Conservation (phyloP, 1,284 basidiomycete genomes). For the Jaminaea rosea region DNA sequence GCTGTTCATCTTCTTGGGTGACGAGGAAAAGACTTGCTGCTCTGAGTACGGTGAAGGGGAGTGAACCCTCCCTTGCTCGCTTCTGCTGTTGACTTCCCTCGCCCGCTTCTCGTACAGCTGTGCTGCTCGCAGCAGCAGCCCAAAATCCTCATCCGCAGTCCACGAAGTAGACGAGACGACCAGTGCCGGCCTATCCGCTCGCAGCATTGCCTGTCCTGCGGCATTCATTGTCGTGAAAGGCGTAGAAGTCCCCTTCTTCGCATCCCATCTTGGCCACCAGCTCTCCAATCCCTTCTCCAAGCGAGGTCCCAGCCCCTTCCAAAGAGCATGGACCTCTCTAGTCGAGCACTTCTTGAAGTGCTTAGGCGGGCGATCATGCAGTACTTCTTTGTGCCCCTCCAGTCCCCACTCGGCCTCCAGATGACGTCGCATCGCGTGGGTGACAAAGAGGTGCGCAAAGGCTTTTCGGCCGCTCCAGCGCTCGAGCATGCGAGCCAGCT, state of each 20-base stretch:
- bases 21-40: too few species aligned
- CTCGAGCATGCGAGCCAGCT: constrained; percentile 49
- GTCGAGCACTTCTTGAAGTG: constrained; percentile 9
- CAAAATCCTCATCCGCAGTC: constrained; percentile 96
- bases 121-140: constrained; percentile 54
- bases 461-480: constrained; percentile 51
- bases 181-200: constrained; percentile 62
- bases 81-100: constrained; percentile 7
- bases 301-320: constrained; percentile 9
- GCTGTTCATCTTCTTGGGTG: neutral
- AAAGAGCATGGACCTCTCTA: constrained; percentile 19
- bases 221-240: constrained; percentile 16
- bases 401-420: constrained; percentile 65
- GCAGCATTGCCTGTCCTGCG: neutral
- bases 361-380: constrained; percentile 24
- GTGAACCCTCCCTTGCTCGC: neutral
- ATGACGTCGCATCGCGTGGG: constrained; percentile 69
- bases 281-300: constrained; percentile 12
- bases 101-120: constrained; percentile 59
- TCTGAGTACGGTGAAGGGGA: neutral
- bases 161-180: constrained; percentile 89
- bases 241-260: constrained; percentile 8
- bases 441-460: constrained; percentile 88
- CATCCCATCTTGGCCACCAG: constrained; percentile 11
- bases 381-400: constrained; percentile 53